These are phyloP conservation scores for Ramularia endophylla DNA, from an alignment of 2,329 filamentous ascomycete species.

Conservation along the genomic window DNA sequence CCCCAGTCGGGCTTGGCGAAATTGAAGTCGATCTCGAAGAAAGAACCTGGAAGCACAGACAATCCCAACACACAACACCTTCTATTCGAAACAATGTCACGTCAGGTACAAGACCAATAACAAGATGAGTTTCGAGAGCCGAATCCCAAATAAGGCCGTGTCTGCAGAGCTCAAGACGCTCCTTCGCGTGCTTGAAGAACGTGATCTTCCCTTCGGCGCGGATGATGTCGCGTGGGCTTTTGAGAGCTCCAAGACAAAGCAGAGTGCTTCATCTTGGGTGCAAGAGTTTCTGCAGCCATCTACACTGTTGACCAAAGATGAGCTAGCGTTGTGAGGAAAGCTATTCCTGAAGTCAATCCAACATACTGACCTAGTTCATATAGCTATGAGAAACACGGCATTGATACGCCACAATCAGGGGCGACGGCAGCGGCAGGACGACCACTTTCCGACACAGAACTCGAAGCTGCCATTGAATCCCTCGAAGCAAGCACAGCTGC, in stretches of 20 bases:
- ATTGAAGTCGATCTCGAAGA: background rate
- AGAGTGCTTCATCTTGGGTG: slow-evolving; percentile 40
- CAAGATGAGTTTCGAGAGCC: too few relatives aligned
- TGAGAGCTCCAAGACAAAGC: slow-evolving; percentile 36
- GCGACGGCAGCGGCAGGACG: slow-evolving; percentile 24
- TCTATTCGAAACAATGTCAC: background rate
- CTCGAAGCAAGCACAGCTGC: slow-evolving; percentile 59
- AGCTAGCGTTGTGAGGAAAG: slow-evolving; percentile 40
- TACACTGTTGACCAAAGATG: slow-evolving; percentile 45
- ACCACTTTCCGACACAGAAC: slow-evolving; percentile 53
- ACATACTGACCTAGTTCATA: background rate
- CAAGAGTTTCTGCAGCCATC: slow-evolving; percentile 41
- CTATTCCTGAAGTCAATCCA: slow-evolving; percentile 2
- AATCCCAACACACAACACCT: slow-evolving; percentile 1
- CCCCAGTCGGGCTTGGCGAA: background rate
- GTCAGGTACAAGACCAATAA: too few relatives aligned
- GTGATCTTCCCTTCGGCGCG: slow-evolving; percentile 38
- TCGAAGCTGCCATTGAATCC: slow-evolving; percentile 56
- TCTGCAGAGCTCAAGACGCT: slow-evolving; percentile 33
- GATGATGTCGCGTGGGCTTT: slow-evolving; percentile 47
- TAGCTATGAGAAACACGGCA: slow-evolving; percentile 28
- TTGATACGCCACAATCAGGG: background rate
- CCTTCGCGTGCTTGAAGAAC: slow-evolving; percentile 40
- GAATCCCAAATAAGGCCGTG: slow-evolving; percentile 6
- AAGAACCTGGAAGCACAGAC: background rate